A percentile compares a stretch with the other conserved stretches of the same genome.
Evolutionary conservation across 1,139 yeast genomes (phyloP).

Genomic region (Hemisphaericaspora lyxosophila): DNA sequence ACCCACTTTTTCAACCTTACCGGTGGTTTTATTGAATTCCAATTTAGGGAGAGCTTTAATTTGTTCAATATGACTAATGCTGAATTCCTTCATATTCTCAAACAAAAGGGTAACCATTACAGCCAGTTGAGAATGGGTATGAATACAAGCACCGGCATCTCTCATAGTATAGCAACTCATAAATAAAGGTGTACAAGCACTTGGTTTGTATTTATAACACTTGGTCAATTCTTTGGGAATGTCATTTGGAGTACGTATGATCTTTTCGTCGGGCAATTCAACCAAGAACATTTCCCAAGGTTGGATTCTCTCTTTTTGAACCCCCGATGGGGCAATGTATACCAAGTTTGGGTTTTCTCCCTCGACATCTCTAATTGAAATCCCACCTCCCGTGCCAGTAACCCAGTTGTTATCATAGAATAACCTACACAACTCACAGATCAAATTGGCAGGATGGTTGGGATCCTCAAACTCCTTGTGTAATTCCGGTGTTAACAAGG

Average conservation of each 20-base stretch:
- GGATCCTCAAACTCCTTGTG: slow-evolving; percentile 40
- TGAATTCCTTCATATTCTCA: slow-evolving; percentile 60
- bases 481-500: slow-evolving; percentile 12
- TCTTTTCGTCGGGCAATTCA: slow-evolving; percentile 52
- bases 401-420: slow-evolving; percentile 89
- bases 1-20: slow-evolving; percentile 60
- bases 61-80: slow-evolving; percentile 82
- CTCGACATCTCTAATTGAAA: slow-evolving; percentile 67
- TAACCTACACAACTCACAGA: slow-evolving; percentile 75
- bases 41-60: slow-evolving; percentile 82
- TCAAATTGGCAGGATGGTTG: slow-evolving; percentile 78
- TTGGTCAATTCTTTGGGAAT: slow-evolving; percentile 40
- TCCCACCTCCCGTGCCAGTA: slow-evolving; percentile 96
- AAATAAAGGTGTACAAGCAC: slow-evolving; percentile 91
- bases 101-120: slow-evolving; percentile 76
- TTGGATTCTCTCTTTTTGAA: slow-evolving; percentile 83
- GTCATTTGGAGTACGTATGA: slow-evolving; percentile 59
- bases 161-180: slow-evolving; percentile 70
- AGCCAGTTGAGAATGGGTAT: slow-evolving; percentile 89
- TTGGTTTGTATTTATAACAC: slow-evolving; percentile 64
- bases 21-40: slow-evolving; percentile 28
- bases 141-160: slow-evolving; percentile 90
- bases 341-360: slow-evolving; percentile 48
- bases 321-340: slow-evolving; percentile 91
- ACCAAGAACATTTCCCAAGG: slow-evolving; percentile 84